Evolutionary conservation across 305 asterid species (phyloP).

Genomic region (Solanum aculeatissimum): DNA sequence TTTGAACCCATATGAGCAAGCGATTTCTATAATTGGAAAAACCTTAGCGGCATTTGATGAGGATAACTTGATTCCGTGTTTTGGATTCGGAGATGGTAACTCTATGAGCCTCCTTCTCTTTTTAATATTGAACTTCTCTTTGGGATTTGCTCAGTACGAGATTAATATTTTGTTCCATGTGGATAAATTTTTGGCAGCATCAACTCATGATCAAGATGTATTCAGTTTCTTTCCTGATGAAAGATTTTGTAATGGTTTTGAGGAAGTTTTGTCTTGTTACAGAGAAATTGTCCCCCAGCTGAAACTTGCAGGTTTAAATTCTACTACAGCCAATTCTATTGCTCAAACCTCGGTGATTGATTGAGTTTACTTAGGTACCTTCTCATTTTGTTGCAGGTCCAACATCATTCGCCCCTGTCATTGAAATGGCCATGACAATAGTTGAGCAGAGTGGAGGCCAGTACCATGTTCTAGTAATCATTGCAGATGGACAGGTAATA

Average conservation of each 20-base stretch:
- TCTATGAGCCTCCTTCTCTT: background rate
- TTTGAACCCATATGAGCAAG: conserved; percentile 78
- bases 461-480: conserved; percentile 81
- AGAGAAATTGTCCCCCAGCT: conserved; percentile 73
- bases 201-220: conserved; percentile 91
- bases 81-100: conserved; percentile 91
- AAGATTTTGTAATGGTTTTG: conserved; percentile 78
- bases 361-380: conserved; percentile 1
- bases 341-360: background rate
- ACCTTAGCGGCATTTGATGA: conserved; percentile 88
- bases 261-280: conserved; percentile 68
- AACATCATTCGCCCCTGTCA: conserved; percentile 87
- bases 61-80: conserved; percentile 89
- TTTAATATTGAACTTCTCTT: background rate
- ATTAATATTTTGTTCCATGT: background rate
- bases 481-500: conserved; percentile 97
- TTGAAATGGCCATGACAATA: conserved; percentile 85
- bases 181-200: conserved; percentile 37
- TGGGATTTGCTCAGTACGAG: background rate
- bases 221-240: conserved; percentile 77
- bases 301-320: conserved; percentile 63
- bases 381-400: conserved; percentile 54
- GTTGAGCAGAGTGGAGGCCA: conserved; percentile 95
- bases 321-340: background rate
- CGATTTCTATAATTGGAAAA: conserved; percentile 87